Evolutionary conservation across 2,329 filamentous ascomycete genomes (phyloP).

Genomic region (Phialophora tarda): DNA sequence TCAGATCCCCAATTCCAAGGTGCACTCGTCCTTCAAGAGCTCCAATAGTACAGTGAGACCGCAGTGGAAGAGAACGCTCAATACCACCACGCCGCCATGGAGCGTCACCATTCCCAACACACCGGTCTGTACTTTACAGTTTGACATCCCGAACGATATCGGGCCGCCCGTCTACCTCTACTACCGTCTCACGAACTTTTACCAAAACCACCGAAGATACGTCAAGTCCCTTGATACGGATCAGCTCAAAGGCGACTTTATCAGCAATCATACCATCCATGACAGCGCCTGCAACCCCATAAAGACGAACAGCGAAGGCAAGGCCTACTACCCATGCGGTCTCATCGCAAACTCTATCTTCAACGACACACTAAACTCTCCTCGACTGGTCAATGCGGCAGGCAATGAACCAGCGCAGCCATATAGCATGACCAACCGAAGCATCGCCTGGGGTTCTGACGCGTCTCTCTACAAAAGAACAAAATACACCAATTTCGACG

Average conservation of each 20-base stretch:
- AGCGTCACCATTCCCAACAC: slow-evolving; percentile 46
- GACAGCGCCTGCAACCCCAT: slow-evolving; percentile 78
- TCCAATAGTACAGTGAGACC: slow-evolving; percentile 48
- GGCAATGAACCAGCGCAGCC: slow-evolving; percentile 48
- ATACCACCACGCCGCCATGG: slow-evolving; percentile 38
- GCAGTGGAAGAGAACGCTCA: slow-evolving; percentile 42
- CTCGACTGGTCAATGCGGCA: slow-evolving; percentile 64
- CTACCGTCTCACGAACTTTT: slow-evolving; percentile 96
- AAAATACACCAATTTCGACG: slow-evolving; percentile 67
- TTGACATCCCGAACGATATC: slow-evolving; percentile 79
- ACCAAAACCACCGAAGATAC: slow-evolving; percentile 97
- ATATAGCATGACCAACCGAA: slow-evolving; percentile 77
- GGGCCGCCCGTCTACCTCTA: slow-evolving; percentile 86
- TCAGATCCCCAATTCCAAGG: slow-evolving; percentile 62
- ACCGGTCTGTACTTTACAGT: slow-evolving; percentile 72
- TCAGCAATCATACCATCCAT: slow-evolving; percentile 65
- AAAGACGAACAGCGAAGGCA: slow-evolving; percentile 57
- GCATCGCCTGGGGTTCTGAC: slow-evolving; percentile 88
- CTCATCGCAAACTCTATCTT: slow-evolving; percentile 96
- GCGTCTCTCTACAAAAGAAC: slow-evolving; percentile 76
- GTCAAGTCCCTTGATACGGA: slow-evolving; percentile 84
- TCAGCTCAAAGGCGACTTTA: slow-evolving; percentile 77
- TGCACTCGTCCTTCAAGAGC: slow-evolving; percentile 74
- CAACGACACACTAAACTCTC: slow-evolving; percentile 83
- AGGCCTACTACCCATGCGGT: slow-evolving; percentile 91